Evolutionary conservation across 495 filamentous ascomycete species (phyloP), one percentile per base, ranked within the genome.

Genomic region (Sphaerosporella brunnea): DNA sequence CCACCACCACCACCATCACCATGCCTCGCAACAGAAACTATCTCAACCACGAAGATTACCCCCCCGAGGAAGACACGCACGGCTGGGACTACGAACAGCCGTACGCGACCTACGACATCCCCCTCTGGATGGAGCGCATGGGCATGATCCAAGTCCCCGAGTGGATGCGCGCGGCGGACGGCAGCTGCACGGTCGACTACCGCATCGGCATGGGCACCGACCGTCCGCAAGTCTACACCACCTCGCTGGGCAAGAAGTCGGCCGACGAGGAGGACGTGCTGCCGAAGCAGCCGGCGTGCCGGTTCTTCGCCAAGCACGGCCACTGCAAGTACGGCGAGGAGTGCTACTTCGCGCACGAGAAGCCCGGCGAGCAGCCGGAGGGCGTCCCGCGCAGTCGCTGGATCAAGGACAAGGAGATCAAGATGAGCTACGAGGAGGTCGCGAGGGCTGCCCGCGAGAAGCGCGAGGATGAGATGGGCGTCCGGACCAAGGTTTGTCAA

Each of bases 41-140:
- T 13, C 43, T 36, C 28, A n/a, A 34, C 21, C 20, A 5, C 39
- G 39, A 43, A 25, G 36, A n/a, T 16, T 15, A 16, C 8, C 39
- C 16, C 39, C 8, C 18, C 39, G 21, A 5, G 20, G 8, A 19
- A 4, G 43, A 46, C 11, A 35, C 1, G 2, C 18, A 10, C 28
- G 26, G 18, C 25, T 46, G 43, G 43, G 43, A 34, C 11, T n/a
- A n/a, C n/a, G 16, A 3, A 20, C 11, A 18, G n/a, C 26, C 43
- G 5, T 1, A 21, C 15, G 5, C 9, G 2, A 21, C 25, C 25
- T 46, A 20, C 25, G 15, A 15, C 43, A 19, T 46, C 7, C 43
- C 43, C 16, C 8, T 46, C 43, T 32, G 25, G 43, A 20, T 36
- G 9, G 43, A 46, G 25, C 25, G 43, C 8, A 46, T 46, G 43